These are phyloP conservation scores for Apiotrichum veenhuisii DNA, from an alignment of 1,284 basidiomycete genomes.

Conservation along the genomic window DNA sequence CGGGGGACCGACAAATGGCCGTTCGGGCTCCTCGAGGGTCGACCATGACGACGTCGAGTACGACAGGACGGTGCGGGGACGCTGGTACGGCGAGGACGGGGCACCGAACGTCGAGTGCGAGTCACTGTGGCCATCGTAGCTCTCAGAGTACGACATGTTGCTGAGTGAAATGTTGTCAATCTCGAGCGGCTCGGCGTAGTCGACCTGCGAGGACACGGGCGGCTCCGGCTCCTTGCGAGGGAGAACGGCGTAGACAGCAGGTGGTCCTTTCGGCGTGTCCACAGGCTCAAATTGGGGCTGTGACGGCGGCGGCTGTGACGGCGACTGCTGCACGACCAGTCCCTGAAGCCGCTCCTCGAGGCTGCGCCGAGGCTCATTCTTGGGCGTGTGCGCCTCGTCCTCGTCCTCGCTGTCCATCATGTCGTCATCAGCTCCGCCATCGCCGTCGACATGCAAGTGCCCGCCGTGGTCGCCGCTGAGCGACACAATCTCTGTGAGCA, in stretches of 20 bases:
- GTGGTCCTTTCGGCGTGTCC: neutral
- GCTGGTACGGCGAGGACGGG: neutral
- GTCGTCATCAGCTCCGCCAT: constrained; percentile 9
- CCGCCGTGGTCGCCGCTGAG: constrained; percentile 4
- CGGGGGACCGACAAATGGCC: neutral
- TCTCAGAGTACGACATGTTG: constrained; percentile 1
- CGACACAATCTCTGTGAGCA: constrained; percentile 19
- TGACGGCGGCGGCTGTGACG: neutral
- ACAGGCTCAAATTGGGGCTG: neutral
- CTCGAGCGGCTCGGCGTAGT: constrained; percentile 18
- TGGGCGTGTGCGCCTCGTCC: neutral
- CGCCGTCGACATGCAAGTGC: constrained; percentile 13
- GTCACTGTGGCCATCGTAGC: constrained; percentile 3
- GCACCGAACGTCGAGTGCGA: neutral
- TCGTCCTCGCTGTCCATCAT: neutral
- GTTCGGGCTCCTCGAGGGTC: neutral
- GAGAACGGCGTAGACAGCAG: neutral
- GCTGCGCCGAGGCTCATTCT: neutral
- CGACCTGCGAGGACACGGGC: constrained; percentile 1
- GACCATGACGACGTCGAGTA: neutral
- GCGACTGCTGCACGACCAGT: neutral
- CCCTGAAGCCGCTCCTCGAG: constrained; percentile 12
- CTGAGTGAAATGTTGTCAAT: constrained; percentile 11
- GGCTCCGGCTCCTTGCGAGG: neutral
- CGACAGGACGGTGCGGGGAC: neutral